These are phyloP conservation scores for Coniella vitis DNA, from an alignment of 2,329 filamentous ascomycete species.

Conservation along the genomic window DNA sequence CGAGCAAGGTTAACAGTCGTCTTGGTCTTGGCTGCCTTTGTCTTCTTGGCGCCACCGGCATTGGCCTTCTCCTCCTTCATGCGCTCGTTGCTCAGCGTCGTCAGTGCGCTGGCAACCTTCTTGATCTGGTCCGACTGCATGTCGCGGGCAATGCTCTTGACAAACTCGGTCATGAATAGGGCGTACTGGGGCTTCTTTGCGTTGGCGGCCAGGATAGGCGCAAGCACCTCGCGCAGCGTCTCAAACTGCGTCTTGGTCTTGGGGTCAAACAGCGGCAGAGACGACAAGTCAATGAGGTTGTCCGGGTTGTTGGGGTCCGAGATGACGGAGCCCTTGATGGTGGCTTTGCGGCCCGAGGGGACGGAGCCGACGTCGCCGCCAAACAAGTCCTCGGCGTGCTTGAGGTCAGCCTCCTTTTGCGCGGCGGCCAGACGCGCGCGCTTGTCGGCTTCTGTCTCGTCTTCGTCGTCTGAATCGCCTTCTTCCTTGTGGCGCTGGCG, in stretches of 20 bases:
- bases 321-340: constrained; percentile 56
- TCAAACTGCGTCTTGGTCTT: constrained; percentile 81
- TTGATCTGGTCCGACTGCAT: constrained; percentile 91
- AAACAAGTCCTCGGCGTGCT: constrained; percentile 87
- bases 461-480: constrained; percentile 50
- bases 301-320: constrained; percentile 66
- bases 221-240: constrained; percentile 68
- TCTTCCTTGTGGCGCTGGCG: constrained; percentile 46
- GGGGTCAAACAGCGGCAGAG: constrained; percentile 82
- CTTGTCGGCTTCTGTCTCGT: constrained; percentile 65
- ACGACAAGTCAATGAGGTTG: constrained; percentile 72
- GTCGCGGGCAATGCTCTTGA: constrained; percentile 80
- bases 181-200: constrained; percentile 85
- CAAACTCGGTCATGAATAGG: constrained; percentile 85
- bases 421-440: constrained; percentile 69
- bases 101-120: constrained; percentile 83
- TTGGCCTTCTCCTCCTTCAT: constrained; percentile 96
- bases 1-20: constrained; percentile 65
- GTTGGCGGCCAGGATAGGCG: constrained; percentile 68
- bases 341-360: constrained; percentile 55
- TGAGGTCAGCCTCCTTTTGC: constrained; percentile 83
- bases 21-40: constrained; percentile 95
- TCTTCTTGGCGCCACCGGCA: constrained; percentile 94
- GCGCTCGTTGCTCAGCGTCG: constrained; percentile 93
- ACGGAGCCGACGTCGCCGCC: constrained; percentile 64